Base-by-base conservation (phyloP, 108 stramenopile genomes). In the Skeletonema grethae region DNA sequence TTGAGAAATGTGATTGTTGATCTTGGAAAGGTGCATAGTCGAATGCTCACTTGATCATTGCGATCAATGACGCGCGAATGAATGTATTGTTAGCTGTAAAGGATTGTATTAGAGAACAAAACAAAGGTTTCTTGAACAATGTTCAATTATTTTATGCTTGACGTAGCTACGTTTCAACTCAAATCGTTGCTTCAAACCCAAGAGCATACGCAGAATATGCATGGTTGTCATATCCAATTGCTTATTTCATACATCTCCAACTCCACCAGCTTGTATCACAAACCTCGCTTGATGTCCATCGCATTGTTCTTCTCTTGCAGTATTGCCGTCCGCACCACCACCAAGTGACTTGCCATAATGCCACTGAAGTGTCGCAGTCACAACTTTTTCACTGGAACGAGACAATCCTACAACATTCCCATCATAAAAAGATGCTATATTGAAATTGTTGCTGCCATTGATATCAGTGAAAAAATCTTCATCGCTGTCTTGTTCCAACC, bases 261-360 rank as follows among this genome's bases (percentile, higher is more conserved):
- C 65, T 36, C 77, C 77, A 61, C 65, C 63, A 48, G 77, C 66
- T 46, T 53, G 50, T 20, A 53, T 53, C 50, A 22, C 50, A 53
- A 53, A 53, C 8, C 22, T 53, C 50, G 22, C 50, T 53, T 53
- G 50, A 6, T 8, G 50, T 22, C 50, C 22, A 53, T 8, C 50
- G 9, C 8, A 7, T n/a, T 22, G 8, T 53, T 53, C 50, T 53
- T 8, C 50, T 53, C 20, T 53, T 22, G 15, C 8, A 53, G 15
- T 2, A 53, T 8, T 53, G 50, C 18, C 50, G 9, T 53, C 50
- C 2, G 7, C 22, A 53, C 22, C 9, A 4, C 50, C 18, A 4
- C 50, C 18, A 20, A 53, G 20, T 22, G 72, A 68, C 72, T 80
- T 80, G 25, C 72, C 79, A 46, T 69, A 80, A 69, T 80, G 79